These are phyloP conservation scores for Butyriboletus loyo DNA, from an alignment of 768 basidiomycete genomes.

Conservation along the genomic window DNA sequence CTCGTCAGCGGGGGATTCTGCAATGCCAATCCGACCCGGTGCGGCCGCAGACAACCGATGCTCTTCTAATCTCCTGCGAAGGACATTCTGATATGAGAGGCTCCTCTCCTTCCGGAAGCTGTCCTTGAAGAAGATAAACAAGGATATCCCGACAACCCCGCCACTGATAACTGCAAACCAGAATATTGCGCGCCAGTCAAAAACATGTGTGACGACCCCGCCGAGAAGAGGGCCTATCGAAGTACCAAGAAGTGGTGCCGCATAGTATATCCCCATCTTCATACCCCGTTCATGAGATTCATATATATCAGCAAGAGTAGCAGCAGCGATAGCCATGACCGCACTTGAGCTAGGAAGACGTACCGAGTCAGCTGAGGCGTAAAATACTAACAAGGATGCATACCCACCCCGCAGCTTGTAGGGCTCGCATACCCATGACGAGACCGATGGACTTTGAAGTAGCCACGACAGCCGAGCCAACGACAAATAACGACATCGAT, in stretches of 20 bases:
- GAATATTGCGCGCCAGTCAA: slow-evolving; percentile 81
- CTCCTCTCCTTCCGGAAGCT: slow-evolving; percentile 84
- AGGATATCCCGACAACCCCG: slow-evolving; percentile 50
- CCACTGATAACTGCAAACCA: slow-evolving; percentile 74
- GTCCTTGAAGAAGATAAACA: slow-evolving; percentile 70
- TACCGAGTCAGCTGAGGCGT: not conserved
- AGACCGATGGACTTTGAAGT: slow-evolving; percentile 52
- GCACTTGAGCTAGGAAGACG: slow-evolving; percentile 50
- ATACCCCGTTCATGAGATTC: slow-evolving; percentile 76
- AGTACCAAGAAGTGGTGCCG: slow-evolving; percentile 72
- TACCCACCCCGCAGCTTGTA: slow-evolving; percentile 61
- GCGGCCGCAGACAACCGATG: slow-evolving; percentile 9
- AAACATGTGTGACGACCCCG: slow-evolving; percentile 60
- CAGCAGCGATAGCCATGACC: slow-evolving; percentile 70
- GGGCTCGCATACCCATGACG: slow-evolving; percentile 63
- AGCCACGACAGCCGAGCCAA: slow-evolving; percentile 59
- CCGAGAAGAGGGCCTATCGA: slow-evolving; percentile 69
- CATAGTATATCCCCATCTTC: slow-evolving; percentile 82
- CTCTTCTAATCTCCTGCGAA: slow-evolving; percentile 42
- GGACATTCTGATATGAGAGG: slow-evolving; percentile 67
- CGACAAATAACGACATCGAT: slow-evolving; percentile 50
- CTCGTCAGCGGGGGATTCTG: not conserved
- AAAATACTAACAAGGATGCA: not conserved
- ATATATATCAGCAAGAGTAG: slow-evolving; percentile 76
- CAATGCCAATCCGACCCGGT: not conserved